A percentile compares a stretch with the other conserved stretches of the same genome.
These are phyloP conservation scores for Ogataea methanolica DNA, from an alignment of 805 yeast genomes.

Conservation along the genomic window DNA sequence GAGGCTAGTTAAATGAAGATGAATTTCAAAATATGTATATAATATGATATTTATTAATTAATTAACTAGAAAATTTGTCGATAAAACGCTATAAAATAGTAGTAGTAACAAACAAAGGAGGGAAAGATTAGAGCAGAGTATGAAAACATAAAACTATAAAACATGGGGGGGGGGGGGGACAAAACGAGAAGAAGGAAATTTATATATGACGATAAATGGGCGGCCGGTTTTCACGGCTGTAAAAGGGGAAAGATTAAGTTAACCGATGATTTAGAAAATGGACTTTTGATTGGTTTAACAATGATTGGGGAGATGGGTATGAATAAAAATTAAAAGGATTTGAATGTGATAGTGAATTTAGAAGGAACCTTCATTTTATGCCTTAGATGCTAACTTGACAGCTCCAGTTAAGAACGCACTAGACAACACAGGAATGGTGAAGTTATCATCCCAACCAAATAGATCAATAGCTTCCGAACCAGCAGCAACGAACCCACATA, in stretches of 20 bases:
- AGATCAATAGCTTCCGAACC: constrained; percentile 80
- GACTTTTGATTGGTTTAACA: background rate
- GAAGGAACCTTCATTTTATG: background rate
- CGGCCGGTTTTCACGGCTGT: too few species aligned
- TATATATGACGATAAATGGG: background rate
- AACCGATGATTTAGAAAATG: background rate
- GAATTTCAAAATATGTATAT: background rate
- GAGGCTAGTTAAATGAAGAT: background rate
- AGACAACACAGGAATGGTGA: constrained; percentile 88
- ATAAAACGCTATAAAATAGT: too few species aligned
- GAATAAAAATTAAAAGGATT: too few species aligned
- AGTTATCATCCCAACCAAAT: constrained; percentile 80
- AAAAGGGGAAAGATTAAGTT: too few species aligned
- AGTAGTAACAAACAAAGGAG: background rate
- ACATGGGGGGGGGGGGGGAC: background rate
- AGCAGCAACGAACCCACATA: constrained; percentile 80
- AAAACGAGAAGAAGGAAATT: background rate
- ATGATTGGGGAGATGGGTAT: too few species aligned
- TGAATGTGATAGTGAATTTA: too few species aligned
- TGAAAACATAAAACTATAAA: background rate
- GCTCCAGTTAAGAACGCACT: constrained; percentile 48
- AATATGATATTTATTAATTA: too few species aligned
- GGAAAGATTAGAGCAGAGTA: background rate
- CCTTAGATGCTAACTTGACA: constrained; percentile 13
- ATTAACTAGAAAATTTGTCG: too few species aligned